Base-by-base conservation (phyloP, 73 alveolate species). In the Diophrys appendiculata region DNA sequence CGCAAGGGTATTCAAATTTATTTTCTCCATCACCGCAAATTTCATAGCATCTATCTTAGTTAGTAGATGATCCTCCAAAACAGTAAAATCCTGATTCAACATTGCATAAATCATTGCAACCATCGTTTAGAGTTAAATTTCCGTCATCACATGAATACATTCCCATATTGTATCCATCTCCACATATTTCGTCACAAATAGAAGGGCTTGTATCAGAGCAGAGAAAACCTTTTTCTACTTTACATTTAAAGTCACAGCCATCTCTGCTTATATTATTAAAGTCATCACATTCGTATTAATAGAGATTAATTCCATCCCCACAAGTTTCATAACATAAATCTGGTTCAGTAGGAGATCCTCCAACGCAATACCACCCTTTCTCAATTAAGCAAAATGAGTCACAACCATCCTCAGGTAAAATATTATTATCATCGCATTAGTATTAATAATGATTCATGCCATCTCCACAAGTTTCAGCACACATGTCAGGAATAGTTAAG, bases 371-470 rank as follows among this genome's bases (percentile, higher is more conserved):
- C 35, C 35, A 76, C 2, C 82, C 77, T 0, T 5, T 30, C 56
- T 83, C 91, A 8, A 52, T 52, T 28, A 34, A 1, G 28, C 91
- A 83, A 14, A 28, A 33, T 3, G 26, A 18, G 52, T 24, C 18
- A 52, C 91, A 83, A 33, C 91, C 94, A 54, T 87, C 94, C 11
- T 87, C 90, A 54, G 78, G 81, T 18, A 70, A 68, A 13, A 34
- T 53, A 68, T 87, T 87, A 0, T 90, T 90, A 73, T 87, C 94
- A 33, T 87, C 94, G 65, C 94, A 87, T 14, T 73, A 54, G 72
- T 81, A 81, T 28, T 52, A 0, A 2, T 22, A 8, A 33, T 43
- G 55, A 54, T 81, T 67, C 1, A 72, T 52, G 3, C 89, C 89
- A 72, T 81, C 89, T 53, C 89, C 89, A 54, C 89, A 81, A 0